Base-by-base conservation (phyloP, 2,329 filamentous ascomycete genomes). In the Sarocladium oryzae region DNA sequence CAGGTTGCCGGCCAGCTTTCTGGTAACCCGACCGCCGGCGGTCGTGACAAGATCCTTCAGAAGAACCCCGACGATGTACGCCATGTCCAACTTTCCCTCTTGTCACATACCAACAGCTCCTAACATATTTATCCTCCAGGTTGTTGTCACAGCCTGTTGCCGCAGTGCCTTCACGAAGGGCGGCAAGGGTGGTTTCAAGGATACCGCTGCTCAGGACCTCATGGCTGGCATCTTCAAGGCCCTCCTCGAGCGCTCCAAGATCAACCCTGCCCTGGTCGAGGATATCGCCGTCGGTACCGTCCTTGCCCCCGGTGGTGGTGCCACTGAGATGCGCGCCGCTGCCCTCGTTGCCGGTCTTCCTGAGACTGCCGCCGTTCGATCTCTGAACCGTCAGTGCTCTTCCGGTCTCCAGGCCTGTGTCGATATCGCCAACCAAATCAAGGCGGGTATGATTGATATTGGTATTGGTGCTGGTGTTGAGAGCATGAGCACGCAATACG, bases 311-410 rank as follows among this genome's bases (percentile, higher is more conserved):
- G 93, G 93, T 55, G 93, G 90, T 60, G 93, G 92, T 59, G 93
- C 93, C 20, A 97, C 93, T 43, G 93, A 97, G 74, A 96, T 96
- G 84, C 86, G 93, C 58, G 93, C 90, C 54, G 93, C 93, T 32
- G 85, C 86, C 51, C 78, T 97, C 52, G 89, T 89, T 6, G 93
- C 93, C 48, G 93, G 93, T 41, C 95, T 97, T 76, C 88, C 93
- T 38, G 86, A 88, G 61, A 78, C 82, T 16, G 82, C 90, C 4
- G 86, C 90, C n/a, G 87, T 95, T 53, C 89, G 88, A 72, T 84
- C 84, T 53, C 73, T 96, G 68, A 99, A 97, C 79, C 78, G 93
- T 63, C 92, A 97, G 74, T 99, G 93, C 76, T 95, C 88, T 13
- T 91, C 86, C 35, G 92, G 93, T 51, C 80, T 97, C 26, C 90